Conservation (phyloP, 805 yeast genomes). For the Ogataea nakhonphanomensis region DNA sequence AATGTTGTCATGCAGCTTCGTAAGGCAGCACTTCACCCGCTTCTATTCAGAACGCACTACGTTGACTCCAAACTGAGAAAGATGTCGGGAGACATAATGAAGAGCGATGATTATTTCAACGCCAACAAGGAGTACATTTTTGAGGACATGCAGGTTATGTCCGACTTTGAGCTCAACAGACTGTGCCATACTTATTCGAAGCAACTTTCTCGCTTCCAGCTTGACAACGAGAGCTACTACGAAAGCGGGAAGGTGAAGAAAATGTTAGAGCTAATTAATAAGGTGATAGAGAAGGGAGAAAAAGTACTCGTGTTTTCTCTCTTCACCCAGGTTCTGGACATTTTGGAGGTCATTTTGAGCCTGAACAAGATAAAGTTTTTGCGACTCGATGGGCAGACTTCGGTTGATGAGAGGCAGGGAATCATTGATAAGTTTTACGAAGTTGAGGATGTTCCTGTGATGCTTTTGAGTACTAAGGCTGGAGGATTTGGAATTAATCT, state of each 20-base stretch:
- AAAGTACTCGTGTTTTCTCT: constrained; percentile 83
- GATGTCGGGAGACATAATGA: constrained; percentile 80
- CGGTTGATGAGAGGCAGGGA: constrained; percentile 90
- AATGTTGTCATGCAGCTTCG: constrained; percentile 86
- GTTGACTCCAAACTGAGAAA: constrained; percentile 48
- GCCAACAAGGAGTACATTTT: constrained; percentile 75
- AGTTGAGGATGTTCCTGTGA: constrained; percentile 77
- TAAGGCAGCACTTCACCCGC: constrained; percentile 90
- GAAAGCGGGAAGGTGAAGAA: constrained; percentile 72
- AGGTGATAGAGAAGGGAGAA: constrained; percentile 51
- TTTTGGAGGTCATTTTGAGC: constrained; percentile 72
- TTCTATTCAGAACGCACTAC: constrained; percentile 69
- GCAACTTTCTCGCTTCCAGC: constrained; percentile 51
- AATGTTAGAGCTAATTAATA: constrained; percentile 54
- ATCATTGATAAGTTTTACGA: constrained; percentile 86
- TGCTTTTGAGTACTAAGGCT: constrained; percentile 88
- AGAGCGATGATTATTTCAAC: constrained; percentile 69
- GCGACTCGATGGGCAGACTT: constrained; percentile 89
- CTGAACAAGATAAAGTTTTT: constrained; percentile 64
- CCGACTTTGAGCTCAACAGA: constrained; percentile 80
- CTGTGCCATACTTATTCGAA: constrained; percentile 70
- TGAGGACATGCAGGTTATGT: constrained; percentile 95
- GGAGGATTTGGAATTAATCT: constrained; percentile 98
- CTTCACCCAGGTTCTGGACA: constrained; percentile 89
- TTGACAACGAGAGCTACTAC: constrained; percentile 50